These are phyloP conservation scores for Podila horticola DNA, from an alignment of 192 early-diverging fungal species.

Conservation along the genomic window DNA sequence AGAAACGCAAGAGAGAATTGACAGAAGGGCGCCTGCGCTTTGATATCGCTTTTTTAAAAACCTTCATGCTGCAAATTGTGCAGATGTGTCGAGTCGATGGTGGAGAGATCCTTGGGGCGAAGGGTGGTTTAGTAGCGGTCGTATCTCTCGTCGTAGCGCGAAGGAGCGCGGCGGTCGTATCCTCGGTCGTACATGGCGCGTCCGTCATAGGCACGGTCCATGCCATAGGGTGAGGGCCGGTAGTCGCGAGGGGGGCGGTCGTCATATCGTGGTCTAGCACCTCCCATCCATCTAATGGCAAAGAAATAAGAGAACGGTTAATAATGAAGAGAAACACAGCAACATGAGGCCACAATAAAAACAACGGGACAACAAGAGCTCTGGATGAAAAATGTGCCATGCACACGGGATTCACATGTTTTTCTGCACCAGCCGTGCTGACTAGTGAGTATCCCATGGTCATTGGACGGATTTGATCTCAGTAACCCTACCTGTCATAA, in stretches of 20 bases:
- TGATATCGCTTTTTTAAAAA: too few relatives aligned
- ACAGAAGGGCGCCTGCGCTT: too few relatives aligned
- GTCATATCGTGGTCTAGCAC: conserved; percentile 44
- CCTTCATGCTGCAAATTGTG: not conserved
- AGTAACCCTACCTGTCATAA: conserved; percentile 16
- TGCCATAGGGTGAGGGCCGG: conserved; percentile 27
- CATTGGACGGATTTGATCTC: too few relatives aligned
- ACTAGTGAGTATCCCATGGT: too few relatives aligned
- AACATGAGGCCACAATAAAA: too few relatives aligned
- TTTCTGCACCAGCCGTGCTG: too few relatives aligned
- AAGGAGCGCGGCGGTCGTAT: conserved; percentile 41
- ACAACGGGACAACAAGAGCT: too few relatives aligned
- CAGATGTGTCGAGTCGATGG: not conserved
- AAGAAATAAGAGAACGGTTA: not conserved
- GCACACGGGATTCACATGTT: too few relatives aligned
- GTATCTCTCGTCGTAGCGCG: conserved; percentile 51
- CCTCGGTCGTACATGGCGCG: conserved; percentile 42
- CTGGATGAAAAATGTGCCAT: too few relatives aligned
- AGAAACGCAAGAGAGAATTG: not conserved
- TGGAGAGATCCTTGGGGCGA: not conserved
- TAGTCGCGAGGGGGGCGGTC: conserved; percentile 49
- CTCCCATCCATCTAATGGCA: conserved; percentile 39
- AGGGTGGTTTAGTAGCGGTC: conserved; percentile 37
- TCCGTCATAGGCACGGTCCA: conserved; percentile 30
- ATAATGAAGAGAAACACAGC: too few relatives aligned